phyloP scores from a whole-genome alignment of 2,329 filamentous ascomycete species.

The Clarireedia paspali region DNA sequence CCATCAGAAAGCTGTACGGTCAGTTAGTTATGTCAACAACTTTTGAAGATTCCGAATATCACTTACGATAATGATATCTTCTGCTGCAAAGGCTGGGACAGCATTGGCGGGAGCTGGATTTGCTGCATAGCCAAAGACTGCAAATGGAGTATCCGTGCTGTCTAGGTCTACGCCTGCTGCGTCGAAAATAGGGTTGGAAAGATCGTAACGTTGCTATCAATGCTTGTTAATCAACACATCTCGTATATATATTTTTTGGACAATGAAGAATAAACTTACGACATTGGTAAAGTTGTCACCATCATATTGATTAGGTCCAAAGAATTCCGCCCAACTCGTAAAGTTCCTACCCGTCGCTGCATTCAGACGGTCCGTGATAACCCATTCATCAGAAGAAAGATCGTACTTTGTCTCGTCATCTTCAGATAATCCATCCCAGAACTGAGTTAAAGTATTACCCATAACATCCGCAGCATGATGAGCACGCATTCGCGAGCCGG shows the following conservation, averaged over 20 bases:
- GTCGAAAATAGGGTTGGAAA: conserved; percentile 20
- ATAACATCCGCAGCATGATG: conserved; percentile 18
- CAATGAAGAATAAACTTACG: conserved; percentile 8
- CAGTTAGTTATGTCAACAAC: background rate
- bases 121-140: conserved; percentile 25
- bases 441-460: conserved; percentile 15
- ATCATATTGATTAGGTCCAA: conserved; percentile 15
- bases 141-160: conserved; percentile 17
- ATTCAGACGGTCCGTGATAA: conserved; percentile 16
- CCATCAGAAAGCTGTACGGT: conserved; percentile 44
- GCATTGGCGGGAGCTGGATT: conserved; percentile 17
- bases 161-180: conserved; percentile 9
- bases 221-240: background rate
- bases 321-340: conserved; percentile 18
- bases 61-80: conserved; percentile 33
- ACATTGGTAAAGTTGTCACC: conserved; percentile 19
- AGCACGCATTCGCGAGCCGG: conserved; percentile 19
- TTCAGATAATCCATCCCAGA: conserved; percentile 15
- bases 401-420: conserved; percentile 13
- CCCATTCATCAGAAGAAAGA: conserved; percentile 19
- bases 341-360: conserved; percentile 17
- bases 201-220: conserved; percentile 20
- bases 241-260: background rate
- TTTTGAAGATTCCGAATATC: background rate
- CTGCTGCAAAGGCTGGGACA: conserved; percentile 30